Evolutionary conservation across 78 protist species (phyloP), one percentile per base, ranked within the genome.

Genomic region (Mastigamoeba balamuthi): DNA sequence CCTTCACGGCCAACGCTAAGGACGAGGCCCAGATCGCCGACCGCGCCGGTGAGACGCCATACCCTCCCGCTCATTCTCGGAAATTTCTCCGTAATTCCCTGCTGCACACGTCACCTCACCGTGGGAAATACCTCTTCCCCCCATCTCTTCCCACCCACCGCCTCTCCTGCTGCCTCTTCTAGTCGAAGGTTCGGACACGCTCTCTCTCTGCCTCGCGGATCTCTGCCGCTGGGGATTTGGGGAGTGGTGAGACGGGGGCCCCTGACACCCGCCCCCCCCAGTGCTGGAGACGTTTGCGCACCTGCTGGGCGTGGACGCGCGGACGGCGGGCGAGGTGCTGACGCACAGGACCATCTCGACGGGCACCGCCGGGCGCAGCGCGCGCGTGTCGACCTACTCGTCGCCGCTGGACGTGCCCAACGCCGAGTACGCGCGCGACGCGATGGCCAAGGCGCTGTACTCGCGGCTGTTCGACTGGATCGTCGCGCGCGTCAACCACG

Each of bases 391-490:
- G 44, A 84, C 88, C 3, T 84, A 84, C 67, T 78, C 76, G 23
- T 77, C 80, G 29, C 88, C 88, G 44, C n/a, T n/a, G n/a, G n/a
- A n/a, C n/a, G n/a, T n/a, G n/a, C n/a, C n/a, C n/a, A n/a, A n/a
- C n/a, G n/a, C n/a, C n/a, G n/a, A n/a, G n/a, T n/a, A n/a, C n/a
- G 63, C 86, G 0, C 77, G 95, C 1, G 93, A 95, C 44, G 95
- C 97, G 10, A 84, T 95, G 3, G 92, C 92, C 69, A 93, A 95
- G 78, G 87, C 97, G n/a, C 58, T 95, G 25, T 95, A 94, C 83
- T 35, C 85, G 53, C 81, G 93, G n/a, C 39, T 95, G 27, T 95
- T 95, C 38, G 91, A 85, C 64, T 93, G 72, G 80, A 71, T 95
- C 23, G 97, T 95, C 30, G 40, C 7, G n/a, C 17, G 10, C 4